Evolutionary conservation across 257 asterid species (phyloP).

Genomic region (Nyctanthes arbortristis): DNA sequence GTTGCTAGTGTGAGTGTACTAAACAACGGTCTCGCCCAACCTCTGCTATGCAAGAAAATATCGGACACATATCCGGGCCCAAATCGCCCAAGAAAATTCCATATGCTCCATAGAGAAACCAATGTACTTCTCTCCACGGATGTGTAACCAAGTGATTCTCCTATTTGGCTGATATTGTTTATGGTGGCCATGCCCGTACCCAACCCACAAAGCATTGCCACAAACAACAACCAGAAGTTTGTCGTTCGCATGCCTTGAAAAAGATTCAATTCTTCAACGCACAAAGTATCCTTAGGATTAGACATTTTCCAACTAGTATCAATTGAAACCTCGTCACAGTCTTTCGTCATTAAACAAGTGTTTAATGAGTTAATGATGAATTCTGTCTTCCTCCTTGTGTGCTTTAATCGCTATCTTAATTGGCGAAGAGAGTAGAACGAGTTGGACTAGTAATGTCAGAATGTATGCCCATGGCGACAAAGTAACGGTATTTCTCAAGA

Average conservation of each 20-base stretch:
- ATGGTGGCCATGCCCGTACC: conserved; percentile 90
- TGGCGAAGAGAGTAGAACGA: conserved; percentile 62
- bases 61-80: conserved; percentile 84
- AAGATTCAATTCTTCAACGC: conserved; percentile 43
- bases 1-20: conserved; percentile 61
- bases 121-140: conserved; percentile 59
- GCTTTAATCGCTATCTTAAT: conserved; percentile 46
- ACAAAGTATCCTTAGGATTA: conserved; percentile 27
- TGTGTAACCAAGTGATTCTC: conserved; percentile 82
- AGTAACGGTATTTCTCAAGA: conserved; percentile 42
- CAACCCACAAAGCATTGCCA: conserved; percentile 87
- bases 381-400: conserved; percentile 20
- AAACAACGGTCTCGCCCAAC: conserved; percentile 76
- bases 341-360: conserved; percentile 37
- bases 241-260: conserved; percentile 59
- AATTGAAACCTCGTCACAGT: conserved; percentile 12
- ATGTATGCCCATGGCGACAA: conserved; percentile 49
- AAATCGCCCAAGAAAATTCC: conserved; percentile 92
- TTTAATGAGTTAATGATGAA: conserved; percentile 15
- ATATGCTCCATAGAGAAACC: conserved; percentile 88
- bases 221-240: conserved; percentile 76
- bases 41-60: conserved; percentile 48
- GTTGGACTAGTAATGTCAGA: conserved; percentile 47
- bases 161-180: conserved; percentile 90
- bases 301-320: conserved; percentile 3